phyloP scores from a whole-genome alignment of 1,284 basidiomycete species.

The Termitomyces sp. region DNA sequence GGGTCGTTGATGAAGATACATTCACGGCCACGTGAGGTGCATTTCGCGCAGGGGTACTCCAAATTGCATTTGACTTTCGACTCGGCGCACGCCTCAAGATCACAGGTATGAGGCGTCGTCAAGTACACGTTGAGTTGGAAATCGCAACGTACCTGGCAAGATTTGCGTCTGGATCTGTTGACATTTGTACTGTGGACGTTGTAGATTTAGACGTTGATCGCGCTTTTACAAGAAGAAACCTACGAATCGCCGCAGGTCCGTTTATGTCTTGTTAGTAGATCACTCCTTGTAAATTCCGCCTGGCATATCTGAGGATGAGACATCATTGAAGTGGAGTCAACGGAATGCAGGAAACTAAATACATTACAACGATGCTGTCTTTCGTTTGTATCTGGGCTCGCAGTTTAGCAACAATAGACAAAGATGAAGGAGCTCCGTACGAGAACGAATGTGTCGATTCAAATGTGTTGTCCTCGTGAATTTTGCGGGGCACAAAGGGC shows the following conservation, averaged over 20 bases:
- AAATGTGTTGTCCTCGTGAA: constrained; percentile 56
- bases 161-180: constrained; percentile 45
- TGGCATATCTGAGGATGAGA: constrained; percentile 38
- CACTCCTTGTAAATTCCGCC: constrained; percentile 55
- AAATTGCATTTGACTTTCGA: constrained; percentile 70
- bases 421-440: constrained; percentile 19
- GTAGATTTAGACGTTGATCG: constrained; percentile 5
- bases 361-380: constrained; percentile 49
- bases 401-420: not conserved
- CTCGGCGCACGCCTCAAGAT: constrained; percentile 53
- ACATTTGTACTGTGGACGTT: constrained; percentile 26
- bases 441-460: constrained; percentile 48
- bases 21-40: constrained; percentile 51
- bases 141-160: constrained; percentile 32
- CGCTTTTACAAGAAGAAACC: constrained; percentile 21
- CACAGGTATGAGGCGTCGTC: not conserved
- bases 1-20: constrained; percentile 55
- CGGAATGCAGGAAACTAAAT: constrained; percentile 14
- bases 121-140: not conserved
- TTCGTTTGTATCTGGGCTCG: constrained; percentile 40
- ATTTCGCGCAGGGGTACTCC: constrained; percentile 63
- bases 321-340: not conserved
- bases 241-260: constrained; percentile 53
- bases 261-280: constrained; percentile 53
- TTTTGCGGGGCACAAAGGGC: constrained; percentile 50